Conservation (phyloP, 352 stramenopile species). For the Sclerospora graminicola region DNA sequence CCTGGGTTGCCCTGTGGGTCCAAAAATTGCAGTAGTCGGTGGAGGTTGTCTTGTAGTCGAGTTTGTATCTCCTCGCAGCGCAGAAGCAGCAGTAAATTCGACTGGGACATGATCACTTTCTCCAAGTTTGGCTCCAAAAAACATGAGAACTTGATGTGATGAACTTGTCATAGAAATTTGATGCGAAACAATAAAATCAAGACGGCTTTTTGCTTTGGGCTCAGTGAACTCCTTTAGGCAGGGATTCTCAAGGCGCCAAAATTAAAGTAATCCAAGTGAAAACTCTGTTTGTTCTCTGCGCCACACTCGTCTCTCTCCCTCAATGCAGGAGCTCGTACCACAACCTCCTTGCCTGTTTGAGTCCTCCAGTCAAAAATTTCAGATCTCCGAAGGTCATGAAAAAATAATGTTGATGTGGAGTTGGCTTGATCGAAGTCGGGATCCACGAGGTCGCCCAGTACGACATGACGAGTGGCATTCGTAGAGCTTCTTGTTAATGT, state of each 20-base stretch:
- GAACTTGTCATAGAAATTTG: not conserved
- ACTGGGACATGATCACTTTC: constrained; percentile 1
- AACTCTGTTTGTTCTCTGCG: no score
- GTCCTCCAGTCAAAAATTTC: constrained; percentile 1
- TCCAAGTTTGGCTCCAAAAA: not conserved
- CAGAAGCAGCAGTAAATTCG: not conserved
- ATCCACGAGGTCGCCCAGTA: constrained; percentile 5
- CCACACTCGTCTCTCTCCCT: no score
- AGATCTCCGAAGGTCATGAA: not conserved
- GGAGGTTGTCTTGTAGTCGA: not conserved
- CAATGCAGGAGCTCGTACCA: no score
- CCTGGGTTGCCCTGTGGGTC: not conserved
- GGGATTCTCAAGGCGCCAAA: not conserved
- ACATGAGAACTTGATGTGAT: not conserved
- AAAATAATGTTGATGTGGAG: not conserved
- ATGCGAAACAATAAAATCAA: constrained; percentile 1
- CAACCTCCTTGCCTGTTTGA: no score
- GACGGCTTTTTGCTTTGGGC: not conserved
- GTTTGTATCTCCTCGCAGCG: not conserved
- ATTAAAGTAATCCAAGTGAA: not conserved
- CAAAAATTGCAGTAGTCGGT: not conserved
- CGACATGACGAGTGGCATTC: not conserved
- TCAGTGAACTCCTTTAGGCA: not conserved
- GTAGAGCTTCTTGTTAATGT: not conserved
- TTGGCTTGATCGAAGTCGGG: not conserved